Percentiles rank a stretch among this genome's conserved stretches.
Conservation (phyloP, 2,329 filamentous ascomycete genomes). For the Boeremia exigua region DNA sequence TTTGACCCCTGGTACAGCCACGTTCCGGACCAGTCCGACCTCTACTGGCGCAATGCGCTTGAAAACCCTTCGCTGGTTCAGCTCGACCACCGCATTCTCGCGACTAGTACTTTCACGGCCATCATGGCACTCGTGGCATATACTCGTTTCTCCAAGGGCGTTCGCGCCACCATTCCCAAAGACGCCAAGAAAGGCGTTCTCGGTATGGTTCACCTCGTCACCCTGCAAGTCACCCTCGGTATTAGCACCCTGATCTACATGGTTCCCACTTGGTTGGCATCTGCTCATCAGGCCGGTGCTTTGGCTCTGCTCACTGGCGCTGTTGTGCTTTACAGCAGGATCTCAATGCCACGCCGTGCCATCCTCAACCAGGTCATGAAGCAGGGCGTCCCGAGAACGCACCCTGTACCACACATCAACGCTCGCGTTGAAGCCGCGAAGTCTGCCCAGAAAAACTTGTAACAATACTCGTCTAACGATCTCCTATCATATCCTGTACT, state of each 20-base stretch:
- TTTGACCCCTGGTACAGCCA: slow-evolving; percentile 87
- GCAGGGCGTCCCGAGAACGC: slow-evolving; percentile 22
- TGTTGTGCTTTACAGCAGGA: slow-evolving; percentile 73
- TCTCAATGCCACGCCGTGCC: slow-evolving; percentile 42
- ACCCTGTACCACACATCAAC: slow-evolving; percentile 26
- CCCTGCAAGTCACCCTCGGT: slow-evolving; percentile 81
- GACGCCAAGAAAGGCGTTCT: slow-evolving; percentile 74
- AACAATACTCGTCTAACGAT: slow-evolving; percentile 8
- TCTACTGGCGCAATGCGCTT: slow-evolving; percentile 97
- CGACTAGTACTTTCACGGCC: slow-evolving; percentile 83
- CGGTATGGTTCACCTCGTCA: slow-evolving; percentile 83
- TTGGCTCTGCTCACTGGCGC: slow-evolving; percentile 83
- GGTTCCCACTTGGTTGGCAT: slow-evolving; percentile 85
- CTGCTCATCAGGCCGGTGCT: slow-evolving; percentile 90
- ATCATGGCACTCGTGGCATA: slow-evolving; percentile 84
- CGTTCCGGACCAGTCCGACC: slow-evolving; percentile 75
- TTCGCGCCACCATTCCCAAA: slow-evolving; percentile 64
- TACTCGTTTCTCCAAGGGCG: slow-evolving; percentile 68
- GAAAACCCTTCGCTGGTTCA: slow-evolving; percentile 97
- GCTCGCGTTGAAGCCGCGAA: slow-evolving; percentile 30
- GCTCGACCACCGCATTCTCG: slow-evolving; percentile 91
- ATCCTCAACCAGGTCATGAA: slow-evolving; percentile 41
- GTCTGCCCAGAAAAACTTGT: slow-evolving; percentile 22
- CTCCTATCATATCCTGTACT: slow-evolving; percentile 14
- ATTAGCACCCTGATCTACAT: slow-evolving; percentile 93